Evolutionary conservation across 2,329 filamentous ascomycete species (phyloP), one percentile per base, ranked within the genome.

Genomic region (Fusarium sp.): DNA sequence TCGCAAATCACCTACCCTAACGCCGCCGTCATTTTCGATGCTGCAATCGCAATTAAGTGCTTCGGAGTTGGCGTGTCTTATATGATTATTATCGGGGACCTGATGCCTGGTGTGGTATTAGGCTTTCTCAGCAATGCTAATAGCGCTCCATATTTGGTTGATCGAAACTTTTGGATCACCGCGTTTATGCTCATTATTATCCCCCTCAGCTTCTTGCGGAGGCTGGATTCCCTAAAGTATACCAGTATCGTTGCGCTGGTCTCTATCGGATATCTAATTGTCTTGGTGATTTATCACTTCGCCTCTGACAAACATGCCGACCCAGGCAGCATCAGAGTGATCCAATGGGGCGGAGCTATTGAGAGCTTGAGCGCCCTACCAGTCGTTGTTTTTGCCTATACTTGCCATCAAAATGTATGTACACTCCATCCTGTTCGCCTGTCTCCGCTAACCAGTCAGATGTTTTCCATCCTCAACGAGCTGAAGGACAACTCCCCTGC

Each of bases 391-490:
- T 99, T 99, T 84, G 96, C 95, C n/a, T 99, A 98, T 79, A 99
- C 96, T 2, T 99, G 96, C 78, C 96, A 99, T 80, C 96, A 99
- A 76, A 99, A 99, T 78, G 93, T 96, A 82, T 70, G 88, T 33
- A 21, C 50, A 36, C 17, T 6, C 9, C 6, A 24, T 8, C 26
- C 31, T 6, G 14, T 17, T 17, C 15, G 8, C 40, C 17, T 40
- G 21, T 21, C 36, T 21, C 31, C 21, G 58, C 53, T 74, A 57
- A 57, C 22, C 10, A 15, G 2, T 31, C 72, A 96, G 93, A 99
- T 99, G 96, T 99, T 99, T 79, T 97, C 95, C 13, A 97, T 99
- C 70, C 83, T 99, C 44, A 99, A 99, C 75, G 96, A 99, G 81
- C 94, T 99, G 71, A 87, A 89, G 61, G 91, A 97, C 77, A 94